Base-by-base conservation (phyloP, 2,329 filamentous ascomycete species). In the Epichloe glyceriae region DNA sequence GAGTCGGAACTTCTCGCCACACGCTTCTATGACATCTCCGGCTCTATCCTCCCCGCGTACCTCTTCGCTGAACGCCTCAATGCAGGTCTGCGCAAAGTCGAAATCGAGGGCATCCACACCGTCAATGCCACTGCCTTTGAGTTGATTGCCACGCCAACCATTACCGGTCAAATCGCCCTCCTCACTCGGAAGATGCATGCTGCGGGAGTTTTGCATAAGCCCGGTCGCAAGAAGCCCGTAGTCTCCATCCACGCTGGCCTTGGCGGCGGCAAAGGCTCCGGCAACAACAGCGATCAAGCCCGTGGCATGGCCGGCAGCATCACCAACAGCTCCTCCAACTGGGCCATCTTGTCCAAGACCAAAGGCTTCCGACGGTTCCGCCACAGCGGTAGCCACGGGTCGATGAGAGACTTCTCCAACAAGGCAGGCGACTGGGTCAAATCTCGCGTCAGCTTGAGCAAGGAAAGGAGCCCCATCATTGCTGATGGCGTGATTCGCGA, bases 1-100 rank as follows among this genome's bases (percentile, higher is more conserved):
- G 64, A 70, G n/a, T 60, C 61, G 1, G 64, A 72, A 42, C 62
- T 74, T 4, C 68, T 70, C 35, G 67, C 68, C 1, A 69, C 73
- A 0, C 68, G 72, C 0, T 78, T 78, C 59, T 78, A 73, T 57
- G 69, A 75, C 45, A 67, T 77, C 12, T 74, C 72, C 62, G 71
- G 70, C 7, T 73, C 72, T 2, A 63, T 77, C 20, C 64, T 78
- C 41, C 69, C 75, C 0, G 75, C 75, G 0, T 63, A 71, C 6
- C 64, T 72, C 54, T 65, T 78, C 33, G 69, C 74, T 3, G 61
- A 67, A 4, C 67, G 67, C 47, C 66, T 77, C 46, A 75, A 71
- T 49, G 62, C 63, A 3, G 65, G 67, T 15, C 62, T 78, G 8
- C 62, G 68, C 1, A 61, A 61, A 26, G 57, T 70, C 11, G 56